Evolutionary conservation across 768 basidiomycete genomes (phyloP), one percentile per base, ranked within the genome.

Genomic region (Neoboletus magnificus): DNA sequence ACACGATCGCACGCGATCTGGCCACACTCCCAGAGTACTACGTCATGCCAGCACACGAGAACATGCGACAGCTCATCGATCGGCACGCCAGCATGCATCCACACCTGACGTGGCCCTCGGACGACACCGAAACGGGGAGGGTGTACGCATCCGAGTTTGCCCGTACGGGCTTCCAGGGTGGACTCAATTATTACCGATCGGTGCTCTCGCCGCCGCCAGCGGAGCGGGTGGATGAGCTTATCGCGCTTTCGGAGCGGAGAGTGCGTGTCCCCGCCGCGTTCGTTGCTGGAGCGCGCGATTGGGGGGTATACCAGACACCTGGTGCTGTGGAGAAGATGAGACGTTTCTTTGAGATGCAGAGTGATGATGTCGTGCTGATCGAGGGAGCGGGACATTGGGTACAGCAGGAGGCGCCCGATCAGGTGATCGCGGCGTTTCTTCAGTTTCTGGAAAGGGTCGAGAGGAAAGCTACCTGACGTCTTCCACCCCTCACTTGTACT

Each of bases 331-430:
- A 79, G 37, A 69, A 68, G 63, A 81, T 84, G 84, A 52, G 18
- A 29, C 46, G 35, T 43, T 33, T 23, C 30, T 62, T 60, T 49
- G 60, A 60, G 22, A 80, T 82, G 75, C 59, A 60, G 22, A 67
- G 71, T 35, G 75, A 79, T 33, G 75, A 79, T 33, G 73, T 83
- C 32, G 74, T 82, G n/a, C 56, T 86, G 41, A 68, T 85, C 10
- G 70, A 77, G 2, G 79, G 77, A 4, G 83, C 82, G 0, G 85
- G 84, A 0, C 85, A 85, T 66, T 85, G 84, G 84, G 81, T 80
- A 18, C 83, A 82, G 63, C 82, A 85, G 62, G 84, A 85, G 62
- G 58, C 73, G 29, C 76, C 79, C 13, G 74, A 73, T 42, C 71
- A 60, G 13, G 76, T 85, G 16, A 65, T 81, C 8, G 44, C 68